Evolutionary conservation across 208 protist genomes (phyloP), one percentile per base, ranked within the genome.

Genomic region (Plasmodiophora brassicae): DNA sequence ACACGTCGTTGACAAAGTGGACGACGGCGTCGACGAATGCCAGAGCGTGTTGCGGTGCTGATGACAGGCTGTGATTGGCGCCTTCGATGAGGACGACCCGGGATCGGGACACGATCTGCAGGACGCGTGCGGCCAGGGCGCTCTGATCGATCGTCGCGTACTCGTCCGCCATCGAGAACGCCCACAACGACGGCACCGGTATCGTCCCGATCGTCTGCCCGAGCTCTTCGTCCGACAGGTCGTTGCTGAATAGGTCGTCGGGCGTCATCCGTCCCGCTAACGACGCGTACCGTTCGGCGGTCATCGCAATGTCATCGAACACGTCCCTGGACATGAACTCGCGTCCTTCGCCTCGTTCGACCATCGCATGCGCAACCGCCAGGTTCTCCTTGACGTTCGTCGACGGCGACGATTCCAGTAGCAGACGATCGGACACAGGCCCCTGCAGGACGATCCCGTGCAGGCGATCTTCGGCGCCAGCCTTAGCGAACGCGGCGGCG

Each of bases 201-300:
- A 78, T 78, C 32, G 32, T n/a, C 14, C 65, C 65, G 10, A 78
- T 14, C 10, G 5, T 38, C 65, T 38, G 14, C 10, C 32, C 14
- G 32, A 78, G 5, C 65, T 78, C 65, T 32, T 5, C 10, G 14
- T 78, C 65, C 10, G 65, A 44, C 14, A 78, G n/a, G n/a, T 78
- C 65, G 65, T 5, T 32, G 65, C 65, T 78, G n/a, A 78, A 78
- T 38, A 32, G 65, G n/a, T 78, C 65, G n/a, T 78, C 65, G 65
- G 32, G 32, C n/a, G 65, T 78, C n/a, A 78, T n/a, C 14, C 65
- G 5, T 8, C n/a, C n/a, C 5, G 65, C n/a, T 38, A 78, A 5
- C 5, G 65, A 78, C 65, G 65, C 65, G n/a, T 44, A 78, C n/a
- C 65, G 5, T 8, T 32, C 5, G 10, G 65, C 65, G 10, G 65